Evolutionary conservation across 148 eudicot genomes (phyloP).

Genomic region (Selenicereus undatus): DNA sequence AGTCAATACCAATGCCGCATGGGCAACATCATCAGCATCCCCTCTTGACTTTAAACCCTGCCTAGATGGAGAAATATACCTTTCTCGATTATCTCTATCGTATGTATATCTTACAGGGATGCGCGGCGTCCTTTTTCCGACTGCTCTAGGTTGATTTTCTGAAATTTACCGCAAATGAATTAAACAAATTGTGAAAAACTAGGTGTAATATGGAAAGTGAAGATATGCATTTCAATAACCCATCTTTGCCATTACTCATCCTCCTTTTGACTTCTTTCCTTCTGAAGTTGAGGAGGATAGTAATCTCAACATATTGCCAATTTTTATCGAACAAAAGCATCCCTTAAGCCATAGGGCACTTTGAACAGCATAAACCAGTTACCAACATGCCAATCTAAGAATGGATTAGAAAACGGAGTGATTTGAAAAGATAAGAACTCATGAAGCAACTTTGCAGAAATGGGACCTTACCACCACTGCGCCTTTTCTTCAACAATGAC

Average conservation of each 20-base stretch:
- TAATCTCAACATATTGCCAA: constrained; percentile 1
- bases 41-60: constrained; percentile 57
- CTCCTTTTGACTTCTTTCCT: constrained; percentile 5
- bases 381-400: neutral
- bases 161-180: constrained; percentile 18
- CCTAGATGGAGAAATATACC: constrained; percentile 57
- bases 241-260: constrained; percentile 5
- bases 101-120: constrained; percentile 67
- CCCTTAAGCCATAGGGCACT: neutral
- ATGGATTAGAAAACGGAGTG: neutral
- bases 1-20: constrained; percentile 80
- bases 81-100: constrained; percentile 54
- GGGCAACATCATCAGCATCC: constrained; percentile 70
- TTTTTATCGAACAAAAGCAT: neutral
- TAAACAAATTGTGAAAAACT: constrained; percentile 7
- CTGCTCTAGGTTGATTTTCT: constrained; percentile 82
- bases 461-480: constrained; percentile 64
- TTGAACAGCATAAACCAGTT: neutral
- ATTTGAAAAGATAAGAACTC: constrained; percentile 8
- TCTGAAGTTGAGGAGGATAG: neutral
- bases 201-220: neutral
- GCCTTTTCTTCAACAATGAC: constrained; percentile 74
- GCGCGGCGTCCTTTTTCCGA: constrained; percentile 98
- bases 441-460: constrained; percentile 9
- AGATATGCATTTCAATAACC: neutral